A percentile compares a stretch with the other conserved stretches of the same genome.
Evolutionary conservation across 2,329 filamentous ascomycete species (phyloP).

Genomic region (Aspergillus sp.): DNA sequence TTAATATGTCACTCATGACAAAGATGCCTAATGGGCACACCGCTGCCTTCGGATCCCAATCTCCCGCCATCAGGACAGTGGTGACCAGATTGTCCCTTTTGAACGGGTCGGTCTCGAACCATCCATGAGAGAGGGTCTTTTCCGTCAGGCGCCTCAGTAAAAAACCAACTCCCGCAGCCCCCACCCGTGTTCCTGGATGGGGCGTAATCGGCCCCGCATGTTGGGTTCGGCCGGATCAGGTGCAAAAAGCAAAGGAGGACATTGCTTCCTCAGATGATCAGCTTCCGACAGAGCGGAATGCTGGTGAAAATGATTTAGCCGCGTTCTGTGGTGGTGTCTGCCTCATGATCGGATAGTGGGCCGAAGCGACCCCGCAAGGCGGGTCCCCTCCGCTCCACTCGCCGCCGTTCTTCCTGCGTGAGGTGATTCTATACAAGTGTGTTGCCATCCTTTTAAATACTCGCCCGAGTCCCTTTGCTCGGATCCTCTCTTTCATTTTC

Average conservation of each 20-base stretch:
- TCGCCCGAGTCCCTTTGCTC: not conserved
- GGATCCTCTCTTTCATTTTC: not conserved
- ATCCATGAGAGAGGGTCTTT: not conserved
- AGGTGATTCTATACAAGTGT: not conserved
- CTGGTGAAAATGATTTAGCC: not conserved
- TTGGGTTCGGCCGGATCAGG: not conserved
- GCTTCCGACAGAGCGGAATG: not conserved
- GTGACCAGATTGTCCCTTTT: not conserved
- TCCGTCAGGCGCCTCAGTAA: not conserved
- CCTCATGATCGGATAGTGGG: not conserved
- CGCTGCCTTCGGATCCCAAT: conserved; percentile 7
- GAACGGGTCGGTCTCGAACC: conserved; percentile 1
- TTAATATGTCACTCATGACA: no score
- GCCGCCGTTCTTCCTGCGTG: not conserved
- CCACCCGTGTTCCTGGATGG: conserved; percentile 3
- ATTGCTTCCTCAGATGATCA: not conserved
- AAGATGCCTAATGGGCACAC: not conserved
- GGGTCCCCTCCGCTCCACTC: not conserved
- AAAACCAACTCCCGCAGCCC: conserved; percentile 8
- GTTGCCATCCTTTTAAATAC: not conserved
- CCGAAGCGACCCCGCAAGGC: not conserved
- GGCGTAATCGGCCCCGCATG: conserved; percentile 1
- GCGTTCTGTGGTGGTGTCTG: not conserved
- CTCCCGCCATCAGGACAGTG: conserved; percentile 13
- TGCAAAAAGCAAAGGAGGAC: not conserved